These are phyloP conservation scores for Wallacemonas sp. DNA, from an alignment of 208 protist genomes.

Conservation along the genomic window DNA sequence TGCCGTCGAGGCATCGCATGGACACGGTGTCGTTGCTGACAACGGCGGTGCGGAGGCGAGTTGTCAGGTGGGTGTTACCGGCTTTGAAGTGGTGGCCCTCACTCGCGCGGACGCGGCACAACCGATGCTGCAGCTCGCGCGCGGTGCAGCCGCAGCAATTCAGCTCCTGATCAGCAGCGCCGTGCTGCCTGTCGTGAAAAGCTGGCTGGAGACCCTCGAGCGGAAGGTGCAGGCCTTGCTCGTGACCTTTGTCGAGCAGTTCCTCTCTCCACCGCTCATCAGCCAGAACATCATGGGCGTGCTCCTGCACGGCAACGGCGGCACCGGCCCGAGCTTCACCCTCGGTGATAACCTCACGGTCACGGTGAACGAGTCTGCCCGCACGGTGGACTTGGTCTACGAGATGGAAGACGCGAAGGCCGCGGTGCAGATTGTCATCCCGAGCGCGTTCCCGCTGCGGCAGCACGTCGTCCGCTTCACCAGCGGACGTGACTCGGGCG, in stretches of 20 bases:
- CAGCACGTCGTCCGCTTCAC: slow-evolving; percentile 50
- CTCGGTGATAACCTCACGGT: slow-evolving; percentile 68
- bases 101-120: slow-evolving; percentile 44
- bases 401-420: slow-evolving; percentile 83
- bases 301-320: slow-evolving; percentile 63
- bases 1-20: slow-evolving; percentile 15
- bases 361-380: slow-evolving; percentile 49
- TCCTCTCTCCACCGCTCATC: slow-evolving; percentile 73
- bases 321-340: slow-evolving; percentile 50
- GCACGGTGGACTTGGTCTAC: slow-evolving; percentile 66
- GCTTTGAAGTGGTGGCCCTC: slow-evolving; percentile 60
- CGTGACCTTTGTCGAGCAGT: slow-evolving; percentile 56
- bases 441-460: slow-evolving; percentile 66
- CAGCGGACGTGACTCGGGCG: slow-evolving; percentile 61
- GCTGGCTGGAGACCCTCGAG: slow-evolving; percentile 84
- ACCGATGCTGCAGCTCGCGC: slow-evolving; percentile 67
- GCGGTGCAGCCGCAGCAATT: slow-evolving; percentile 75
- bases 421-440: slow-evolving; percentile 69
- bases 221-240: slow-evolving; percentile 65
- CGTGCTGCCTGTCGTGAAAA: slow-evolving; percentile 57
- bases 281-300: slow-evolving; percentile 72
- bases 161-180: slow-evolving; percentile 57
- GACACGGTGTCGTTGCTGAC: background rate
- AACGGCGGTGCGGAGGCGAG: background rate
- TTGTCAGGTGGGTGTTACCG: slow-evolving; percentile 13